Conservation (phyloP, 2,329 filamentous ascomycete genomes). For the Colletotrichum sp. region DNA sequence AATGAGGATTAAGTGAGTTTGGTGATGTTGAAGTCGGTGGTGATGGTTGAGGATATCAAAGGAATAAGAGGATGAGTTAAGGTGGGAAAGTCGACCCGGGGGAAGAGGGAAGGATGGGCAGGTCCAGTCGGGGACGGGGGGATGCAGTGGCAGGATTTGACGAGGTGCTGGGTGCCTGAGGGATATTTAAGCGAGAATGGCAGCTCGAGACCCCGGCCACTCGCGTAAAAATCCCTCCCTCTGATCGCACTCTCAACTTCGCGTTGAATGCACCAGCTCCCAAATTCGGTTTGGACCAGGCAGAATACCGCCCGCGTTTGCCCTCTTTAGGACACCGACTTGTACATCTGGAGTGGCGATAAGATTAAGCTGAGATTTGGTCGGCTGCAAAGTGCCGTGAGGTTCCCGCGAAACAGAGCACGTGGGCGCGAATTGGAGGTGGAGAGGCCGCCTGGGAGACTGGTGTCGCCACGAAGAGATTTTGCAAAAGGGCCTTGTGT, state of each 20-base stretch:
- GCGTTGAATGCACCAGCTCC: neutral
- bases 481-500: neutral
- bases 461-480: neutral
- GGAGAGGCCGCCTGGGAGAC: neutral
- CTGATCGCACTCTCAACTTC: neutral
- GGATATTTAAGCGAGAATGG: constrained; percentile 11
- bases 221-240: neutral
- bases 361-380: neutral
- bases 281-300: neutral
- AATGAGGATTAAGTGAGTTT: neutral
- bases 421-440: neutral
- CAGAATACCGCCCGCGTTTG: neutral
- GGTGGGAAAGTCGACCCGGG: constrained; percentile 13
- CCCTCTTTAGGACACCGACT: neutral
- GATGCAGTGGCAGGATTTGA: neutral
- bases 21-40: neutral
- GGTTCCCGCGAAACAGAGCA: neutral
- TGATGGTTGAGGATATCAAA: neutral
- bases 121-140: neutral
- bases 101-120: neutral
- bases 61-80: neutral
- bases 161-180: neutral
- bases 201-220: neutral
- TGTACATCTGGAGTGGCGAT: neutral
- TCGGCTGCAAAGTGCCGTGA: neutral